A percentile compares a stretch with the other conserved stretches of the same genome.
phyloP scores from a whole-genome alignment of 2,329 filamentous ascomycete genomes.

The Colletotrichum plurivorum region DNA sequence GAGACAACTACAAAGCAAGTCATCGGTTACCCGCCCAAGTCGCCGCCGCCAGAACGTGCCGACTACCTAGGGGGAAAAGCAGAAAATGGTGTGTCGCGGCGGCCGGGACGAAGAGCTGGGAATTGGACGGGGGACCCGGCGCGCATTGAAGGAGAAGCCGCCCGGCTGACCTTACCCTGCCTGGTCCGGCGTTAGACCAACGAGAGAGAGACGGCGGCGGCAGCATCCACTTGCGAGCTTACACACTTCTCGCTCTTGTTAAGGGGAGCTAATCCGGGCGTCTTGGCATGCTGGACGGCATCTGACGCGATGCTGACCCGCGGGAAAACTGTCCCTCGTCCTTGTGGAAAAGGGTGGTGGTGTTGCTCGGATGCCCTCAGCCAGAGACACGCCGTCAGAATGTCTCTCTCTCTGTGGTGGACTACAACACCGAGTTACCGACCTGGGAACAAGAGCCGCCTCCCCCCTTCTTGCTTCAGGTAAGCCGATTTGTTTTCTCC shows the following conservation, averaged over 20 bases:
- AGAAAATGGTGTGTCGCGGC: conserved; percentile 25
- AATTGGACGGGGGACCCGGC: conserved; percentile 18
- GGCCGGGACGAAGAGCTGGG: conserved; percentile 22
- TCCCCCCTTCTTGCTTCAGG: neutral
- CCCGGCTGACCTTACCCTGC: conserved; percentile 34
- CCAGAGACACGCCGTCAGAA: conserved; percentile 35
- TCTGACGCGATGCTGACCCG: conserved; percentile 6
- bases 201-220: conserved; percentile 26
- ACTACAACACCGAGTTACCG: neutral
- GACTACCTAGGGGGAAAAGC: neutral
- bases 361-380: conserved; percentile 12
- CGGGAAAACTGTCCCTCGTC: neutral
- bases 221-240: conserved; percentile 34
- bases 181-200: conserved; percentile 24
- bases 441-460: neutral
- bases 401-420: conserved; percentile 34
- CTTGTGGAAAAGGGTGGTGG: neutral
- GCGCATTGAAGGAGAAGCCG: conserved; percentile 29
- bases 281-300: neutral
- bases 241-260: conserved; percentile 1
- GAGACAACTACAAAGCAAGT: neutral
- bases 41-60: conserved; percentile 21
- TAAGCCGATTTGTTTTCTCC: conserved; percentile 19
- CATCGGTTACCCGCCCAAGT: conserved; percentile 19
- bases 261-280: conserved; percentile 10